Evolutionary conservation across 305 asterid genomes (phyloP), one percentile per base, ranked within the genome.

Genomic region (Salvia sclarea): DNA sequence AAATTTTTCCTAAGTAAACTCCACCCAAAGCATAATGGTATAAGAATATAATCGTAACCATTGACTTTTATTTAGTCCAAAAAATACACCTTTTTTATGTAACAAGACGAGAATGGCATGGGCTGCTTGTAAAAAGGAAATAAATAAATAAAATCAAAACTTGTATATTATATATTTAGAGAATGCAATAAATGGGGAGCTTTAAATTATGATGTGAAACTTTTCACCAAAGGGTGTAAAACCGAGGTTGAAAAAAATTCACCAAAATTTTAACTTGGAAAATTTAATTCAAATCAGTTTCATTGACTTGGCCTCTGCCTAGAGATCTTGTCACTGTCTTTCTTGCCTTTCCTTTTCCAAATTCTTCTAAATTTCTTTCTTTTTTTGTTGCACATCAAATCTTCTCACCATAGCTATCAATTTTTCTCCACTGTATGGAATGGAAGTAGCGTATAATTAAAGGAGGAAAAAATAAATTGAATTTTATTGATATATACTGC

Each of bases 141-240:
- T 12, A 41, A 63, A 28, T 8, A 1, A 3, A 8, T 4, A 35
- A 35, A 35, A 35, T 7, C 8, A 35, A 5, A 31, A 31, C 7
- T 31, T 31, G 37, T 31, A 31, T n/a, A n/a, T n/a, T n/a, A n/a
- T n/a, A n/a, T n/a, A n/a, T n/a, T n/a, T n/a, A n/a, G n/a, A n/a
- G n/a, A n/a, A n/a, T n/a, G n/a, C n/a, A n/a, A n/a, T n/a, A n/a
- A 77, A 8, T 25, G 10, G 48, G 66, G 54, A 63, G 56, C 72
- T 60, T 73, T 76, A 64, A 65, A 67, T 44, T 43, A 35, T 72
- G 84, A 82, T 77, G 81, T 77, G 84, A 80, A 75, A 73, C 72
- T 69, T 82, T 82, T 82, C 79, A 79, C 84, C 76, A n/a, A 69
- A 65, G 74, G 70, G 78, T 43, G 79, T 69, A 81, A 82, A 73